phyloP scores from a whole-genome alignment of 352 stramenopile genomes.

The Pythium utonaiense region DNA sequence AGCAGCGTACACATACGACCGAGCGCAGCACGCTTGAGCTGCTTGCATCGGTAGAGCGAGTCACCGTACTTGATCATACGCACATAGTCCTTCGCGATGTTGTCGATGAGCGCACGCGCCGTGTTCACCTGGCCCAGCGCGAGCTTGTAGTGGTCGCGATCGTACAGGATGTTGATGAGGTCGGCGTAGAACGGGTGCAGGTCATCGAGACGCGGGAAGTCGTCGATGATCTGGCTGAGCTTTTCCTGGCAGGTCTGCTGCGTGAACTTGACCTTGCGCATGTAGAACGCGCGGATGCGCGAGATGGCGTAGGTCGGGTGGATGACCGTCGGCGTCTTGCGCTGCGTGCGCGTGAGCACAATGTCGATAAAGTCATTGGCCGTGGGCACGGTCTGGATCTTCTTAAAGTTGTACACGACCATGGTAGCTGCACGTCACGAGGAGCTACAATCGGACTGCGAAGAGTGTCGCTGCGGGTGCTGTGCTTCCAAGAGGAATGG shows the following conservation, averaged over 20 bases:
- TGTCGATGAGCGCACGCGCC: constrained; percentile 96
- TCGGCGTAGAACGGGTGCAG: constrained; percentile 99
- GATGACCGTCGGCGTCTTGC: constrained; percentile 99
- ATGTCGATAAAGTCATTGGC: constrained; percentile 99
- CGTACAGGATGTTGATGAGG: constrained; percentile 99
- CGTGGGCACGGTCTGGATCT: constrained; percentile 96
- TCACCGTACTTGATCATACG: constrained; percentile 99
- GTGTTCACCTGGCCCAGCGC: constrained; percentile 99
- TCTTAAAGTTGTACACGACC: constrained; percentile 99
- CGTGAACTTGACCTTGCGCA: constrained; percentile 99
- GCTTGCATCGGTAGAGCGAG: constrained; percentile 99
- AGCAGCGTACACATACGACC: constrained; percentile 99
- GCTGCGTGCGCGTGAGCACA: constrained; percentile 98
- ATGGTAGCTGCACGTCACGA: constrained; percentile 46
- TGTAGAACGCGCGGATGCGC: constrained; percentile 94
- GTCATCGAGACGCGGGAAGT: constrained; percentile 99
- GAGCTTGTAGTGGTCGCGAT: constrained; percentile 99
- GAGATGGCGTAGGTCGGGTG: constrained; percentile 97
- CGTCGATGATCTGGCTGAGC: constrained; percentile 95
- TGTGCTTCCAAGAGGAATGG: constrained; percentile 20
- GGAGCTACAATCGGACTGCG: background rate
- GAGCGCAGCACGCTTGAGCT: constrained; percentile 99
- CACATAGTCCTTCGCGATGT: constrained; percentile 98
- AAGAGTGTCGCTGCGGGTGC: too few relatives aligned
- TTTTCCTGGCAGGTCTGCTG: constrained; percentile 99